Evolutionary conservation across 306 rosid species (phyloP).

Genomic region (Delonix regia): DNA sequence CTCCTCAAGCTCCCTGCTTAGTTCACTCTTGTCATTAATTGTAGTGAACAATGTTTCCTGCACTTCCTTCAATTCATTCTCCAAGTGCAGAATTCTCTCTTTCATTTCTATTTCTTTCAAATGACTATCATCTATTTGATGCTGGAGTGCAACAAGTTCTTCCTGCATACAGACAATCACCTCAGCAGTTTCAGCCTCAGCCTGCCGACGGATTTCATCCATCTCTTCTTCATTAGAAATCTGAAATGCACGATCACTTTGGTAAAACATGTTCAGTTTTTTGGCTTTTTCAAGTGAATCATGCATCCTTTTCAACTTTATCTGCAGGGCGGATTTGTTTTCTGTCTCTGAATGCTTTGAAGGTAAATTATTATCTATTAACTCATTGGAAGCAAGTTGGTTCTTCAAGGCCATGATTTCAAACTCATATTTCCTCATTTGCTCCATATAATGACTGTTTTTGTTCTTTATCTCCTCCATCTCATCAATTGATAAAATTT

Average conservation of each 20-base stretch:
- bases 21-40: conserved; percentile 54
- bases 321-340: conserved; percentile 51
- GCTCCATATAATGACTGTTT: conserved; percentile 51
- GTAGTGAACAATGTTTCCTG: conserved; percentile 51
- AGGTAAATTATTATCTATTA: conserved; percentile 49
- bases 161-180: conserved; percentile 95
- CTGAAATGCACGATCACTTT: conserved; percentile 78
- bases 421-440: conserved; percentile 59
- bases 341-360: conserved; percentile 43
- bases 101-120: conserved; percentile 78
- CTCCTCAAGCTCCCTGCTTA: conserved; percentile 57
- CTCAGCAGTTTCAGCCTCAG: conserved; percentile 93
- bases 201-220: conserved; percentile 82
- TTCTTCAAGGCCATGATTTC: conserved; percentile 69
- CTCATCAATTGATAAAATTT: conserved; percentile 71
- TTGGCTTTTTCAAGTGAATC: conserved; percentile 90
- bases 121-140: conserved; percentile 68
- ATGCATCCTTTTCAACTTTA: conserved; percentile 78
- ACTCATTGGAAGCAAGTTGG: conserved; percentile 53
- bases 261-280: conserved; percentile 70
- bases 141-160: conserved; percentile 78
- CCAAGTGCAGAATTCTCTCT: conserved; percentile 50
- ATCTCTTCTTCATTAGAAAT: conserved; percentile 84
- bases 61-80: conserved; percentile 66
- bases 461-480: conserved; percentile 69